A percentile compares a stretch with the other conserved stretches of the same genome.
Conservation (phyloP, 805 yeast species). For the Candida glaebosa region DNA sequence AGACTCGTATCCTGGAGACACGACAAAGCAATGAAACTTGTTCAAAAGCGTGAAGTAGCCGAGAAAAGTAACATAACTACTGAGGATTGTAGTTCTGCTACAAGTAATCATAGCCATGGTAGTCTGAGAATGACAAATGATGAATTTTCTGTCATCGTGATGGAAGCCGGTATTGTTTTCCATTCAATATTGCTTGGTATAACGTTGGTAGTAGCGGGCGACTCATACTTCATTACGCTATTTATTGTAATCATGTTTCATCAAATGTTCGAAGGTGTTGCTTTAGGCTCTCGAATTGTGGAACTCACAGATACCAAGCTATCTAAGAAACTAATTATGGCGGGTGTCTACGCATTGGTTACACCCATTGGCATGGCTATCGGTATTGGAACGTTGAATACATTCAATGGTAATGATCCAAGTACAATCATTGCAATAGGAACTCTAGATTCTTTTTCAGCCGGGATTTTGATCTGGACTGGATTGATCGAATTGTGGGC, state of each 20-base stretch:
- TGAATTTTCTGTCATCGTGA: slow-evolving; percentile 12
- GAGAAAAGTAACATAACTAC: slow-evolving; percentile 4
- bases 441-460: slow-evolving; percentile 31
- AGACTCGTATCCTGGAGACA: slow-evolving; percentile 10
- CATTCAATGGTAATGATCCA: slow-evolving; percentile 27
- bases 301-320: slow-evolving; percentile 9
- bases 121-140: slow-evolving; percentile 9
- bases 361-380: slow-evolving; percentile 33
- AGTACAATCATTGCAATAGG: slow-evolving; percentile 29
- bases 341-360: slow-evolving; percentile 16
- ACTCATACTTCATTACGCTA: slow-evolving; percentile 23
- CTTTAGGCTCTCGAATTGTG: slow-evolving; percentile 25
- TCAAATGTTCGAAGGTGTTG: slow-evolving; percentile 30
- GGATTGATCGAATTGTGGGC: slow-evolving; percentile 30
- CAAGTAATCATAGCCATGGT: neutral
- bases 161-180: slow-evolving; percentile 29
- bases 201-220: slow-evolving; percentile 28
- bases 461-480: slow-evolving; percentile 30
- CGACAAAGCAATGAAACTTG: neutral
- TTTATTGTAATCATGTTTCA: slow-evolving; percentile 30
- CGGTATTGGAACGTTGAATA: slow-evolving; percentile 24
- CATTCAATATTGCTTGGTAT: slow-evolving; percentile 29
- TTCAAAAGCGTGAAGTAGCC: neutral
- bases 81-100: slow-evolving; percentile 2
- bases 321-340: slow-evolving; percentile 17